These are phyloP conservation scores for Penicillium angulare DNA, from an alignment of 495 filamentous ascomycete species.

Conservation along the genomic window DNA sequence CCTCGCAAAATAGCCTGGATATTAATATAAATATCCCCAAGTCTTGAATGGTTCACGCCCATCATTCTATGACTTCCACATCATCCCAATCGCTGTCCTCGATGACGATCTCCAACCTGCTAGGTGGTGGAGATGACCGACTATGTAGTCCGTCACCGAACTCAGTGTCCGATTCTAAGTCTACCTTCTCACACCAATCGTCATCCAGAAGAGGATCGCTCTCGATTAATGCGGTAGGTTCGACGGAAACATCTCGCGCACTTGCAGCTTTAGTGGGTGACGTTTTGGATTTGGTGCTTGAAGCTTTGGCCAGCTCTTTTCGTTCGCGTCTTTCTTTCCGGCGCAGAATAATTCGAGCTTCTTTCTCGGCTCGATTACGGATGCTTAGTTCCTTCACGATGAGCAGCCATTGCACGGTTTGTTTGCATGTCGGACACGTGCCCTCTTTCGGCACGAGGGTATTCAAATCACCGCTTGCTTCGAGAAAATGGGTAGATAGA, in stretches of 20 bases:
- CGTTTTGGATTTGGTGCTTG: conserved; percentile 2
- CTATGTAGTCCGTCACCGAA: conserved; percentile 10
- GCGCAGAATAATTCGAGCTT: conserved; percentile 63
- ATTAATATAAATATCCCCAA: background rate
- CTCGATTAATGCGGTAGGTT: conserved; percentile 11
- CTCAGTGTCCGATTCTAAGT: conserved; percentile 38
- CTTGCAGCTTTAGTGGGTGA: background rate
- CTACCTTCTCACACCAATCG: conserved; percentile 33
- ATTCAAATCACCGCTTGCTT: conserved; percentile 35
- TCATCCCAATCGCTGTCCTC: conserved; percentile 64
- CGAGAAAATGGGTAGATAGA: conserved; percentile 65
- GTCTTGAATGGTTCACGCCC: background rate
- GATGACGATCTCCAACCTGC: conserved; percentile 46
- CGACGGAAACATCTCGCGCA: conserved; percentile 3
- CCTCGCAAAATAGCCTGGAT: conserved; percentile 27
- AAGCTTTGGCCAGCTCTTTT: conserved; percentile 9
- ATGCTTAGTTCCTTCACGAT: conserved; percentile 81
- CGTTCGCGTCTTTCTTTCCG: conserved; percentile 37
- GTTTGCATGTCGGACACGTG: conserved; percentile 68
- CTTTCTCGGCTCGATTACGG: conserved; percentile 62
- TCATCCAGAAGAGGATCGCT: conserved; percentile 37
- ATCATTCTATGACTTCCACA: conserved; percentile 47
- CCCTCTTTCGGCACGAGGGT: conserved; percentile 67
- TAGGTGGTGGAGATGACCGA: conserved; percentile 8
- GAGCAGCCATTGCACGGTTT: conserved; percentile 64